Base-by-base conservation (phyloP, 768 basidiomycete species). In the Amanita thiersii region DNA sequence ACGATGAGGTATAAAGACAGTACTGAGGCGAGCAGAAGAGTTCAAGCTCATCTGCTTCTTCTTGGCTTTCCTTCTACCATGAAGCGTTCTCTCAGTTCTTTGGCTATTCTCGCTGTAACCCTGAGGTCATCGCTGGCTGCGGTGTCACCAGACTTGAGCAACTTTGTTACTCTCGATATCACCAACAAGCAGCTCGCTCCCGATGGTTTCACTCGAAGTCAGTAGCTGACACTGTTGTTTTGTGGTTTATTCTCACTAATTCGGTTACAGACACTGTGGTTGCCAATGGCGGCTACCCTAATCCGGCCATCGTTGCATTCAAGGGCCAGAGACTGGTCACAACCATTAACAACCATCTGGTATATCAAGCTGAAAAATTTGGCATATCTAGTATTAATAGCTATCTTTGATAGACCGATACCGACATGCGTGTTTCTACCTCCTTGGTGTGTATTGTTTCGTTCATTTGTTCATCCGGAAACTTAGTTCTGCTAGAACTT, bases 281-380 rank as follows among this genome's bases (percentile, higher is more conserved):
- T 31, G 55, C 51, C 25, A 55, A 55, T 20, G 56, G 56, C 25
- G 46, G 54, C 23, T 59, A 54, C 47, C 75, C 75, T 12, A 75
- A 71, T 4, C 75, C 75, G 5, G 48, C 69, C 35, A 69, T 78
- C 48, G 54, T 49, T 4, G 54, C 52, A 14, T 55, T 60, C 17
- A 78, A 74, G 45, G 66, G 70, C 4, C 61, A 69, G 37, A 55
- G 55, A 20, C 63, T 73, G 38, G 40, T 42, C 15, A 58, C 77
- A 31, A 69, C 65, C 12, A 67, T 76, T 14, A 57, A 64, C 28
- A 70, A 76, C 43, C 36, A 50, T 24, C 58, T 76, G 28, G 57
- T 56, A 24, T 34, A n/a, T 23, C 31, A 18, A 31, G 26, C 23
- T 28, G n/a, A 14, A 17, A 3, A 20, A 37, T 14, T 33, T 15